Conservation (phyloP, 208 protist genomes). For the Spironucleus salmonicida region DNA sequence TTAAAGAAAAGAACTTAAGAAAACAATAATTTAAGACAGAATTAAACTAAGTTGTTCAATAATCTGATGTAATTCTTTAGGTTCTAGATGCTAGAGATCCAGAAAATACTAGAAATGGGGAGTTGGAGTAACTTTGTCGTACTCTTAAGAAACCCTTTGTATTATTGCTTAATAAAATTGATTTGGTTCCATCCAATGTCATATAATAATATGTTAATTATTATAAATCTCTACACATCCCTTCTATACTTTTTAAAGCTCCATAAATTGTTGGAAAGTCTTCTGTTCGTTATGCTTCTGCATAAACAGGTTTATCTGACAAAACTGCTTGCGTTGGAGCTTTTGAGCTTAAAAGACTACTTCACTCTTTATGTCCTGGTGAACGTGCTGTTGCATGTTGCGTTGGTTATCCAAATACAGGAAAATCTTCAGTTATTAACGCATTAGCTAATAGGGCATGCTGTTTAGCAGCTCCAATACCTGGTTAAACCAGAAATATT, state of each 20-base stretch:
- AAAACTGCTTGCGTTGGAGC: slow-evolving; percentile 33
- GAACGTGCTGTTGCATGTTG: neutral
- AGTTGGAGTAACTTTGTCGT: neutral
- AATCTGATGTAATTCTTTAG: slow-evolving; percentile 17
- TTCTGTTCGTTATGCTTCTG: neutral
- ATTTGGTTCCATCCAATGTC: slow-evolving; percentile 46
- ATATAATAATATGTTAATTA: slow-evolving; percentile 37
- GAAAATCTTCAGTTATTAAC: slow-evolving; percentile 47
- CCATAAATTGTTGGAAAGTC: neutral
- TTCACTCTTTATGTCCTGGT: slow-evolving; percentile 27
- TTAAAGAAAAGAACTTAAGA: no score
- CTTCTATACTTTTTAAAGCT: slow-evolving; percentile 41
- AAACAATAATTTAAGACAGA: slow-evolving; percentile 24
- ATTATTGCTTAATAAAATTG: slow-evolving; percentile 44
- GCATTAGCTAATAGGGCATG: slow-evolving; percentile 29
- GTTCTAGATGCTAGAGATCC: slow-evolving; percentile 21
- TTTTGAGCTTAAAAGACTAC: slow-evolving; percentile 32
- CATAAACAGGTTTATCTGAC: neutral
- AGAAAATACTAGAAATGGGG: slow-evolving; percentile 4
- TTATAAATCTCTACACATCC: slow-evolving; percentile 30
- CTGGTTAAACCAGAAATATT: slow-evolving; percentile 38
- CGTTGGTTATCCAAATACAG: slow-evolving; percentile 43
- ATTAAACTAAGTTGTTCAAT: neutral
- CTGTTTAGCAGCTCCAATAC: slow-evolving; percentile 28
- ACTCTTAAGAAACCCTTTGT: slow-evolving; percentile 36